Evolutionary conservation across 345 rosid genomes (phyloP).

Genomic region (Euclidium syriacum): DNA sequence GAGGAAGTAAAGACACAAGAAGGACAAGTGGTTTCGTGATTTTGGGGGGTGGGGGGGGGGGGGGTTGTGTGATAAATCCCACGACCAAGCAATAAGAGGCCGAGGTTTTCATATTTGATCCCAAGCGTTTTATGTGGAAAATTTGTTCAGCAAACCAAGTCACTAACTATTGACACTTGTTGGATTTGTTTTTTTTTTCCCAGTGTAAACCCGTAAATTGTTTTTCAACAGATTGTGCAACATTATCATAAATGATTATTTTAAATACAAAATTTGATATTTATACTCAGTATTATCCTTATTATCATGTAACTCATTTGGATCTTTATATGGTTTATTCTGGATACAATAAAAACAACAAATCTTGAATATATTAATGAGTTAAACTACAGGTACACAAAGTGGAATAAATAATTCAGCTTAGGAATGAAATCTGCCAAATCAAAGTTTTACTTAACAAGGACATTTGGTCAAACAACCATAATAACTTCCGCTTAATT

Average conservation of each 20-base stretch:
- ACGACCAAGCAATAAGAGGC: too few species aligned
- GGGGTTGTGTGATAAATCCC: too few species aligned
- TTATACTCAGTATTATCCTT: neutral
- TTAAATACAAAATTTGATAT: neutral
- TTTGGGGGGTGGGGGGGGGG: too few species aligned
- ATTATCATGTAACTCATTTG: neutral
- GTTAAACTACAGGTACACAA: neutral
- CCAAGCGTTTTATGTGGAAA: too few species aligned
- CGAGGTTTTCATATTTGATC: too few species aligned
- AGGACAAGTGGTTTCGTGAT: too few species aligned
- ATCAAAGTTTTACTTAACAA: constrained; percentile 4
- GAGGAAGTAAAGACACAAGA: too few species aligned
- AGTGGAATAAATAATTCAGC: neutral
- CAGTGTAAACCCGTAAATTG: too few species aligned
- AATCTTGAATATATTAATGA: neutral
- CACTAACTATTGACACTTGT: neutral
- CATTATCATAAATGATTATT: too few species aligned
- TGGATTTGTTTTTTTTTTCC: neutral
- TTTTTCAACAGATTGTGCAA: neutral
- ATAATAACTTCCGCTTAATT: neutral
- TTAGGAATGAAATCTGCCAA: neutral
- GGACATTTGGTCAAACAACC: neutral
- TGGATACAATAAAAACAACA: neutral
- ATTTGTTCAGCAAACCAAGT: neutral
- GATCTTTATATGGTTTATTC: constrained; percentile 4